Percentiles rank a stretch among this genome's conserved stretches.
Conservation (phyloP, 1,284 basidiomycete species). For the Microbotryum violaceum region DNA sequence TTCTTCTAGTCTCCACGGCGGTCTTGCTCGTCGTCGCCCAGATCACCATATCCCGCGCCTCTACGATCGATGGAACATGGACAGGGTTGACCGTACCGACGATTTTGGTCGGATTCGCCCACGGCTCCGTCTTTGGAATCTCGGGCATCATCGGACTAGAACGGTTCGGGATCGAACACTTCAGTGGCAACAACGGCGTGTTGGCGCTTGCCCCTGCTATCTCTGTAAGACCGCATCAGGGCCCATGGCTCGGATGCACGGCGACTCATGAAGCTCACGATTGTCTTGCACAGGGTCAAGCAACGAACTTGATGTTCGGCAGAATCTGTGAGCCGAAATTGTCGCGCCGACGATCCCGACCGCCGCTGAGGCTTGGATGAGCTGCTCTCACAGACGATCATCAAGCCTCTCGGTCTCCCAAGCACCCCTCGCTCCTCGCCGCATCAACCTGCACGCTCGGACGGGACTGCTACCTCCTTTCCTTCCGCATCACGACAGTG, state of each 20-base stretch:
- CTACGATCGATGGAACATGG: conserved; percentile 1
- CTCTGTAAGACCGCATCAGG: conserved; percentile 8
- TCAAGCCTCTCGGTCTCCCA: too few species aligned
- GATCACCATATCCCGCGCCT: neutral
- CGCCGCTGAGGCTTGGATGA: too few species aligned
- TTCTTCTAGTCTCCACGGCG: conserved; percentile 1
- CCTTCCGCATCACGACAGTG: conserved; percentile 18
- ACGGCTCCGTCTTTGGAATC: conserved; percentile 24
- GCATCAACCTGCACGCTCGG: conserved; percentile 10
- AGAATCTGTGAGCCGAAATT: conserved; percentile 14
- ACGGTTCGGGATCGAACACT: conserved; percentile 24
- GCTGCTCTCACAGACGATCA: neutral
- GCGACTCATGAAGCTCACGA: neutral
- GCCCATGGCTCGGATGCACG: too few species aligned
- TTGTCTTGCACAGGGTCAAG: conserved; percentile 12
- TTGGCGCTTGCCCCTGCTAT: conserved; percentile 25
- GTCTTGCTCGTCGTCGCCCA: conserved; percentile 14
- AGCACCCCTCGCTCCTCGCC: neutral
- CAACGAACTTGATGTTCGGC: conserved; percentile 27
- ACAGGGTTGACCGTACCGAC: conserved; percentile 18
- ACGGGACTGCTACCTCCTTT: conserved; percentile 12
- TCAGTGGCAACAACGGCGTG: conserved; percentile 21
- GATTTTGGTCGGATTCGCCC: conserved; percentile 16
- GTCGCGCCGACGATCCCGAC: neutral
- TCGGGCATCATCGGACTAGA: conserved; percentile 22